Evolutionary conservation across 139 green algal species (phyloP), one percentile per base, ranked within the genome.

Genomic region (Auxenochlorella pyrenoidosa): DNA sequence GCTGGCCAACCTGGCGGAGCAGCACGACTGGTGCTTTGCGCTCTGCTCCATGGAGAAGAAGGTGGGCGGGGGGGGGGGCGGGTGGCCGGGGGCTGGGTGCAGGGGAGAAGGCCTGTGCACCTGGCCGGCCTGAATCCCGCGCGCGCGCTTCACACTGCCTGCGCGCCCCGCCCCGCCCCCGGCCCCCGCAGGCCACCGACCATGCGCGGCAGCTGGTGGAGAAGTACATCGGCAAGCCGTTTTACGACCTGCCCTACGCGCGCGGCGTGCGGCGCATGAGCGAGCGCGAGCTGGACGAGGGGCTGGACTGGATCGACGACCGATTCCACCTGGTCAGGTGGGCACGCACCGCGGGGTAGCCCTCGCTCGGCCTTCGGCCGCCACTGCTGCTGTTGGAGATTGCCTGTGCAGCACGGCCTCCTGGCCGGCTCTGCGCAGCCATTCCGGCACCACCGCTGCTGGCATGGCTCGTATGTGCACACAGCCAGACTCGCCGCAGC

Each of bases 41-140:
- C 78, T 99, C 73, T 98, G 95, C 89, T 95, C 90, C 44, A 94
- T 98, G 91, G 96, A 98, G 93, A 98, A 98, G 89, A 92, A 94
- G 82, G 92, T 92, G 51, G 26, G 86, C 5, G 34, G 36, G 65
- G 6, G 47, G 47, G 47, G 73, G 68, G 65, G 63, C 12, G 65
- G 41, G 15, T 58, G 54, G 51, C 43, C 24, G 43, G 3, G 43
- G 75, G 43, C 15, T 73, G 47, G 47, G 47, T 10, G 8, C 47
- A 54, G 47, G 10, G 10, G 47, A 10, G 47, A 54, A 10, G 47
- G 10, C n/a, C n/a, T n/a, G n/a, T n/a, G n/a, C n/a, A n/a, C n/a
- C n/a, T n/a, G n/a, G n/a, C n/a, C n/a, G n/a, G n/a, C n/a, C n/a
- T n/a, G n/a, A n/a, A n/a, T n/a, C n/a, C n/a, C n/a, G n/a, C n/a